Base-by-base conservation (phyloP, 2,329 filamentous ascomycete genomes). In the Daldinia sp. region DNA sequence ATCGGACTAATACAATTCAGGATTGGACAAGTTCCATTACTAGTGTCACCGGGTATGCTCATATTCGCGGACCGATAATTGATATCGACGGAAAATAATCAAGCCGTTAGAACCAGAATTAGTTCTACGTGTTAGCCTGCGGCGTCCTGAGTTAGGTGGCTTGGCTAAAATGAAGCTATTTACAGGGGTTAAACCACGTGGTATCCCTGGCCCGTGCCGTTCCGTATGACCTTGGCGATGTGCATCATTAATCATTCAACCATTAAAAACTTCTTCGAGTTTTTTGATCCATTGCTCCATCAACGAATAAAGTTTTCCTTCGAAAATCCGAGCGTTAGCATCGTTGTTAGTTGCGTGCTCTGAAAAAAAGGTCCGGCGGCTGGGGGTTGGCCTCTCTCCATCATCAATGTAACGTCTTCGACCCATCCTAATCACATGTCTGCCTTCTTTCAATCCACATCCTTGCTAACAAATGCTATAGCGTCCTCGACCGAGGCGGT, bases 141-240 rank as follows among this genome's bases (percentile, higher is more conserved):
- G 26, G 26, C 46, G 26, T 35, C 33, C 33, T 35, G 13, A 51
- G 46, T 18, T 18, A 51, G 15, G 41, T n/a, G 9, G 7, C 46
- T 18, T 51, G 46, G 26, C 46, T 33, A 51, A 51, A 51, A 4
- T 51, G 46, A 51, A 51, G 46, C 46, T 51, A 51, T 51, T 33
- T 51, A 51, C 46, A 51, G 46, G 46, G 46, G 46, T 51, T 51
- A 5, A 51, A 18, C 26, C 46, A 51, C 46, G 46, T 51, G 46
- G 46, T 6, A 51, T 30, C 46, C 46, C 46, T 33, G 26, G 5
- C 26, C 23, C 46, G 28, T 51, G 26, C 46, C 26, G 26, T 18
- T 51, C 46, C 46, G 15, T 51, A 51, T 51, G 13, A 33, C 26
- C 46, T 51, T 51, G 46, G 46, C 46, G 26, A 18, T 18, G 26